Evolutionary conservation across 805 yeast species (phyloP).

Genomic region (Maudiozyma pseudohumilis): DNA sequence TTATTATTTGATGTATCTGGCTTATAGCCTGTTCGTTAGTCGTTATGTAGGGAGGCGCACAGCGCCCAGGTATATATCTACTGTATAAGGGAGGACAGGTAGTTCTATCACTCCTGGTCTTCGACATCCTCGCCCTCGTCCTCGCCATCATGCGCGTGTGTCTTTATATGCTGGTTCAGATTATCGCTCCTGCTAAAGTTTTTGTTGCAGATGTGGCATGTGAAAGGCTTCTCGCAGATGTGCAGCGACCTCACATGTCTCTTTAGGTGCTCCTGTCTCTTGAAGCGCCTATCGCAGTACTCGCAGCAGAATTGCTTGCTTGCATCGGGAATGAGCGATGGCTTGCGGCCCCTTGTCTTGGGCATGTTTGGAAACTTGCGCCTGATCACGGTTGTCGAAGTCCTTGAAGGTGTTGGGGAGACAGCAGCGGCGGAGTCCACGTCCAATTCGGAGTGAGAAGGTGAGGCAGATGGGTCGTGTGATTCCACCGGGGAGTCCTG

Average conservation of each 20-base stretch:
- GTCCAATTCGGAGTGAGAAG: background rate
- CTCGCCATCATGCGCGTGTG: constrained; percentile 29
- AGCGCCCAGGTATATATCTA: too few species aligned
- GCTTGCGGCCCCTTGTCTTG: constrained; percentile 57
- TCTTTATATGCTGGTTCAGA: constrained; percentile 55
- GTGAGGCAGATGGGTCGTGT: too few species aligned
- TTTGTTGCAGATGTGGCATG: constrained; percentile 50
- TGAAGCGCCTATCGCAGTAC: constrained; percentile 54
- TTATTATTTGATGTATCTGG: too few species aligned
- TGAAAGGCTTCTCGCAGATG: constrained; percentile 61
- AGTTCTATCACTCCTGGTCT: too few species aligned
- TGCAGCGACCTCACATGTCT: constrained; percentile 68
- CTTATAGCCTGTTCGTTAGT: too few species aligned
- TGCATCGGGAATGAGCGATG: constrained; percentile 48
- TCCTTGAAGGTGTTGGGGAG: background rate
- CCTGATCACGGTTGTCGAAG: background rate
- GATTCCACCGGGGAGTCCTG: background rate
- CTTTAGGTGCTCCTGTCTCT: constrained; percentile 68
- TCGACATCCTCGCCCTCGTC: too few species aligned
- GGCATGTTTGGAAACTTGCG: constrained; percentile 14
- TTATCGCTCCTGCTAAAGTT: constrained; percentile 61
- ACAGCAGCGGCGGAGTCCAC: background rate
- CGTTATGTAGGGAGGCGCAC: too few species aligned
- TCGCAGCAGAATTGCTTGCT: constrained; percentile 52
- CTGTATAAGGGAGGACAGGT: too few species aligned